Percentiles rank a stretch among this genome's conserved stretches.
Evolutionary conservation across 306 rosid species (phyloP).

Genomic region (Senna tora): DNA sequence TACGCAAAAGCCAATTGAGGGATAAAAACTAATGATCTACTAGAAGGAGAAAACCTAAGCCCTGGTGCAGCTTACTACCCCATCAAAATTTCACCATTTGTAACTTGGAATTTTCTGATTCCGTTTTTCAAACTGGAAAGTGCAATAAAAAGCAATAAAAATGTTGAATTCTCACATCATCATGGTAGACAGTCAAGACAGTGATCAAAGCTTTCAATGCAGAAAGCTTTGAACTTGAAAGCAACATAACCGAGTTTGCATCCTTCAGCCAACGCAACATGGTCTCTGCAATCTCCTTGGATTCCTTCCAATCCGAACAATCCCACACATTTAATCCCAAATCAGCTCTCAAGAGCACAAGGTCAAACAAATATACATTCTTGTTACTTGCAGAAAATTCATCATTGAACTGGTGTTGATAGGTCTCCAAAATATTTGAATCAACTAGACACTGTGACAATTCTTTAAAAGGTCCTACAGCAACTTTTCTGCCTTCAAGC

Average conservation of each 20-base stretch:
- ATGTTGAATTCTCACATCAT: constrained; percentile 66
- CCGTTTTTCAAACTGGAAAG: constrained; percentile 16
- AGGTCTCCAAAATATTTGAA: constrained; percentile 54
- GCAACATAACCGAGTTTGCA: constrained; percentile 65
- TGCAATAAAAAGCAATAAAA: constrained; percentile 28
- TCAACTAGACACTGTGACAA: constrained; percentile 66
- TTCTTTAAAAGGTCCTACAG: constrained; percentile 81
- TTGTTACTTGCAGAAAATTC: constrained; percentile 53
- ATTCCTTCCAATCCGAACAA: constrained; percentile 71
- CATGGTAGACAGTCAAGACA: constrained; percentile 59
- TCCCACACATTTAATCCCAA: constrained; percentile 84
- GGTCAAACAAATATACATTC: constrained; percentile 68
- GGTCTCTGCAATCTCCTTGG: constrained; percentile 71
- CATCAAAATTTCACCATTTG: constrained; percentile 16
- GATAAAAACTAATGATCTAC: constrained; percentile 18
- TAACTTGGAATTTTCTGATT: constrained; percentile 1
- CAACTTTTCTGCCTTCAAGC: constrained; percentile 87
- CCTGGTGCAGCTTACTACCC: constrained; percentile 15
- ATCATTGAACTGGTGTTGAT: constrained; percentile 57
- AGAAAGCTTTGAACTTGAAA: constrained; percentile 72
- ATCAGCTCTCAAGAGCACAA: constrained; percentile 62
- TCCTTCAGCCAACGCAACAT: constrained; percentile 71
- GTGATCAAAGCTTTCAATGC: constrained; percentile 68
- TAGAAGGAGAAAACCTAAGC: constrained; percentile 9
- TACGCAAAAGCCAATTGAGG: constrained; percentile 17